Evolutionary conservation across 1,284 basidiomycete genomes (phyloP).

Genomic region (Acaromyces ingoldii): DNA sequence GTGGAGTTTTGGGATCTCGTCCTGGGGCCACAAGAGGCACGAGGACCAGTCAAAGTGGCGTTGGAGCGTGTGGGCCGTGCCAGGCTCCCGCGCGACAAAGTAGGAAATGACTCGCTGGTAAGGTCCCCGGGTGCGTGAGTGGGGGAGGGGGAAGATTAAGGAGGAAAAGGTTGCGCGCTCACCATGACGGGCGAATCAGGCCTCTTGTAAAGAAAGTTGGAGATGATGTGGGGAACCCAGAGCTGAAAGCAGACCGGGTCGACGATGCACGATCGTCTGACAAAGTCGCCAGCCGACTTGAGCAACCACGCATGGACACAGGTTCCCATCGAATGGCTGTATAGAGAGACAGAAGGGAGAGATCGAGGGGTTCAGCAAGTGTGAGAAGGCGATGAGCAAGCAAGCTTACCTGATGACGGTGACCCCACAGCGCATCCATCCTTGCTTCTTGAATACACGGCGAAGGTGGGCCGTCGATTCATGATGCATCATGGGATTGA

Average conservation of each 20-base stretch:
- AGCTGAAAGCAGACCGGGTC: constrained; percentile 47
- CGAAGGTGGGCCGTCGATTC: constrained; percentile 31
- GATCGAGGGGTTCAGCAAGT: too few relatives aligned
- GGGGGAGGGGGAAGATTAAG: not conserved
- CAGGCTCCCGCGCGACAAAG: constrained; percentile 39
- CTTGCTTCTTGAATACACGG: constrained; percentile 18
- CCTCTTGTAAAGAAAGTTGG: constrained; percentile 42
- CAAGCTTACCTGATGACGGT: constrained; percentile 40
- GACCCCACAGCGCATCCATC: constrained; percentile 22
- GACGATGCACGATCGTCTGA: constrained; percentile 39
- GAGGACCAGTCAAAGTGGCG: constrained; percentile 43
- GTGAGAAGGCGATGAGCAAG: too few relatives aligned
- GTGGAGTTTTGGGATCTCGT: constrained; percentile 29
- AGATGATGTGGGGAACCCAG: constrained; percentile 39
- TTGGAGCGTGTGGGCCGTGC: constrained; percentile 34
- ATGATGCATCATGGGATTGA: constrained; percentile 33
- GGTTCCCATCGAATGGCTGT: constrained; percentile 47
- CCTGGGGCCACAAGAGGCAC: constrained; percentile 38
- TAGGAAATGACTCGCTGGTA: constrained; percentile 13
- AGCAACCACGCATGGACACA: constrained; percentile 42
- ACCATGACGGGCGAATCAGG: constrained; percentile 24
- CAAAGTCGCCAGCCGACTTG: constrained; percentile 22
- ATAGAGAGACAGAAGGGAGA: too few relatives aligned
- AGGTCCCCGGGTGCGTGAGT: too few relatives aligned
- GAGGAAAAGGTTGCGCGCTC: not conserved